A percentile compares a stretch with the other conserved stretches of the same genome.
Evolutionary conservation across 208 protist species (phyloP).

Genomic region (Trypanosoma lewisi): DNA sequence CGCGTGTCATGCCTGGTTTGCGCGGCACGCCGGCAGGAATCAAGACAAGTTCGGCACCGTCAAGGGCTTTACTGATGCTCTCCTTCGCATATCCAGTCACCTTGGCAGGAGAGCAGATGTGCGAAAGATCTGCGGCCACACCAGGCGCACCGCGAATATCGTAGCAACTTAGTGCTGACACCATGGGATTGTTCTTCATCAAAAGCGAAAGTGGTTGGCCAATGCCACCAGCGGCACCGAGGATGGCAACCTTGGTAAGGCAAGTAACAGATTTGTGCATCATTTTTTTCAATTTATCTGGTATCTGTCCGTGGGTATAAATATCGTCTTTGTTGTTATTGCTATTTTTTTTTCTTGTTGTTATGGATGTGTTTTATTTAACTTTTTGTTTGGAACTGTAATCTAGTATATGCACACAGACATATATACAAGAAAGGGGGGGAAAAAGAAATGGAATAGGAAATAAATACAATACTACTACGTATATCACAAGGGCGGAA

Average conservation of each 20-base stretch:
- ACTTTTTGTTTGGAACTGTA: neutral
- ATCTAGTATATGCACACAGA: neutral
- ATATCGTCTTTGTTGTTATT: slow-evolving; percentile 9
- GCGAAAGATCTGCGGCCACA: slow-evolving; percentile 88
- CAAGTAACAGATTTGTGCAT: slow-evolving; percentile 17
- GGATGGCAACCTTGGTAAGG: slow-evolving; percentile 74
- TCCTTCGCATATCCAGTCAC: slow-evolving; percentile 71
- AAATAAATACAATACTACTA: no score
- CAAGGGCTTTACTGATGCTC: slow-evolving; percentile 66
- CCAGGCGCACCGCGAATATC: slow-evolving; percentile 85
- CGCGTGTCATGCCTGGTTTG: slow-evolving; percentile 96
- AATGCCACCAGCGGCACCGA: slow-evolving; percentile 95
- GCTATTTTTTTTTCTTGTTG: neutral
- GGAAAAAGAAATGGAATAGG: no score
- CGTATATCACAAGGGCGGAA: no score
- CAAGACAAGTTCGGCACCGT: slow-evolving; percentile 84
- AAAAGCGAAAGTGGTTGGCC: slow-evolving; percentile 95
- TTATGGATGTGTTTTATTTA: neutral
- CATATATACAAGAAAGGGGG: no score
- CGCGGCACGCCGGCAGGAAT: slow-evolving; percentile 95
- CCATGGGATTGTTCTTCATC: slow-evolving; percentile 81
- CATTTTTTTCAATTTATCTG: slow-evolving; percentile 1
- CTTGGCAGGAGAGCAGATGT: slow-evolving; percentile 79
- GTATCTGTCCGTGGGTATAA: neutral
- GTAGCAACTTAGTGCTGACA: slow-evolving; percentile 84